Conservation (phyloP, 768 basidiomycete genomes). For the Coprinopsis marcescibilis region DNA sequence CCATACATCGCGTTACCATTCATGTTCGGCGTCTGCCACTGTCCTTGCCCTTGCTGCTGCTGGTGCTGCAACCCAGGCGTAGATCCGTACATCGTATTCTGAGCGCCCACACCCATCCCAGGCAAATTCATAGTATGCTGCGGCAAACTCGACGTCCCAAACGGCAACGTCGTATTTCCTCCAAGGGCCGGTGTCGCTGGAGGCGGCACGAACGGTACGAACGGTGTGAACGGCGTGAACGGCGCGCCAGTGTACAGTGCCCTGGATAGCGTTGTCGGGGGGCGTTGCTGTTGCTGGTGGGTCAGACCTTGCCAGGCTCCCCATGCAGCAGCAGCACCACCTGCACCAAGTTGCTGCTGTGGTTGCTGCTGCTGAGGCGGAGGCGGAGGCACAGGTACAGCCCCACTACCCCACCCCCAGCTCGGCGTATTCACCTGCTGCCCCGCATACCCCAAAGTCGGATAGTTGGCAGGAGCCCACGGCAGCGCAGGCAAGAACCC, state of each 20-base stretch:
- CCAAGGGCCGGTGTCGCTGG: background rate
- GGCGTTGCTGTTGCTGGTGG: background rate
- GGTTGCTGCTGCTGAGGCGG: no score
- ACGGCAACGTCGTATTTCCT: background rate
- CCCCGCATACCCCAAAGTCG: no score
- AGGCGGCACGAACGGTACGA: background rate
- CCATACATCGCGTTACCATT: background rate
- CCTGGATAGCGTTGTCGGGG: background rate
- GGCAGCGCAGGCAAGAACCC: no score
- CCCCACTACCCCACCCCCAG: no score
- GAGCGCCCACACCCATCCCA: background rate
- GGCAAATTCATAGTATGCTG: background rate
- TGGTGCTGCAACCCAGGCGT: no score
- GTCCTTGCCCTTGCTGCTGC: no score
- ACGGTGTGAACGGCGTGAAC: background rate
- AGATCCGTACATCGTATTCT: no score
- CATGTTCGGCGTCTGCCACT: conserved; percentile 1
- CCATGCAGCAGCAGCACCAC: no score
- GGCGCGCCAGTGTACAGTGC: background rate
- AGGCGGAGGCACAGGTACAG: no score
- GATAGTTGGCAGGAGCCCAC: no score
- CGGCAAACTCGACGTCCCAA: conserved; percentile 1
- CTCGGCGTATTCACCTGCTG: no score
- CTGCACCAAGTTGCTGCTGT: no score
- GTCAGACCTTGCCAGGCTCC: background rate